These are phyloP conservation scores for Yamadazyma akitaensis DNA, from an alignment of 805 yeast genomes.

Conservation along the genomic window DNA sequence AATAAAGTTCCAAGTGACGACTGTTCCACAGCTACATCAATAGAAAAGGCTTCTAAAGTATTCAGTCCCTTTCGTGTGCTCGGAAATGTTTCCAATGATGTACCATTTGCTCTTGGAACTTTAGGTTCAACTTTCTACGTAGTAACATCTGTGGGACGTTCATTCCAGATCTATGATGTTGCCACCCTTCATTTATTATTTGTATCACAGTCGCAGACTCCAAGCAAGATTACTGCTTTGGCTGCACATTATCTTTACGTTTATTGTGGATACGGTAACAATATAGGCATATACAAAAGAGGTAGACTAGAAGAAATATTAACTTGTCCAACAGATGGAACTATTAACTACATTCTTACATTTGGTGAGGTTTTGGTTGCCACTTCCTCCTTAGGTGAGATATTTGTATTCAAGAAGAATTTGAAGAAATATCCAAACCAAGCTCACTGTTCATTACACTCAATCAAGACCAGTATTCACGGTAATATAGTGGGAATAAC, in stretches of 20 bases:
- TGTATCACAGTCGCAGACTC: slow-evolving; percentile 78
- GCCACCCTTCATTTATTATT: slow-evolving; percentile 79
- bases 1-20: background rate
- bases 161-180: slow-evolving; percentile 92
- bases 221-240: slow-evolving; percentile 63
- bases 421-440: slow-evolving; percentile 53
- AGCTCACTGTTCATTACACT: slow-evolving; percentile 59
- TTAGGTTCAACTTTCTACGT: slow-evolving; percentile 84
- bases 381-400: slow-evolving; percentile 35
- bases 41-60: slow-evolving; percentile 36
- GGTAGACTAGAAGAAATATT: slow-evolving; percentile 59
- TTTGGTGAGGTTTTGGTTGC: slow-evolving; percentile 81
- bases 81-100: slow-evolving; percentile 84
- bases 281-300: slow-evolving; percentile 76
- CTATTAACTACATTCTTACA: slow-evolving; percentile 49
- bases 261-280: slow-evolving; percentile 69
- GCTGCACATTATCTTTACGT: slow-evolving; percentile 82
- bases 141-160: slow-evolving; percentile 83
- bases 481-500: slow-evolving; percentile 67
- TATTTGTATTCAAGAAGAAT: slow-evolving; percentile 54
- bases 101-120: slow-evolving; percentile 85
- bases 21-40: background rate
- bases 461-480: slow-evolving; percentile 52
- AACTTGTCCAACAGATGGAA: slow-evolving; percentile 32
- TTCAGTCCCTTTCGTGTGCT: slow-evolving; percentile 83